Conservation (phyloP, 108 stramenopile species). For the Stephanodiscus triporus region DNA sequence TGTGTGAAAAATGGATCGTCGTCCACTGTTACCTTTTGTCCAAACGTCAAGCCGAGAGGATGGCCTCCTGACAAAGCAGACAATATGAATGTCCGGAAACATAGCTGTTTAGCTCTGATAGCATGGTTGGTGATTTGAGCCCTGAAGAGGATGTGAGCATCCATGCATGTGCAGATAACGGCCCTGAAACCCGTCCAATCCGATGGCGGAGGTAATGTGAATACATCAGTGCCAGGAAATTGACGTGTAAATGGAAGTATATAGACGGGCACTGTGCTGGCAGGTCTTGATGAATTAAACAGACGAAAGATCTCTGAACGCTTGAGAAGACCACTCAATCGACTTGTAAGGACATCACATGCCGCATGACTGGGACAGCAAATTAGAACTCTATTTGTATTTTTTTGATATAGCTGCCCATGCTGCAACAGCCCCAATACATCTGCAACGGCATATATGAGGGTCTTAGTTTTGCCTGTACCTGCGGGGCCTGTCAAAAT, state of each 20-base stretch:
- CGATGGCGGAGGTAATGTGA: constrained; percentile 51
- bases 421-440: constrained; percentile 34
- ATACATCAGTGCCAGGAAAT: constrained; percentile 31
- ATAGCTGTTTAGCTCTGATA: constrained; percentile 51
- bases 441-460: constrained; percentile 53
- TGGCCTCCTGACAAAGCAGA: constrained; percentile 16
- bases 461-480: constrained; percentile 68
- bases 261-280: constrained; percentile 54
- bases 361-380: constrained; percentile 81
- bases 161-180: constrained; percentile 70
- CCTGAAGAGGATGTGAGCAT: constrained; percentile 64
- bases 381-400: constrained; percentile 58
- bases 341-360: constrained; percentile 65
- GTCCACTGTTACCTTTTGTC: constrained; percentile 19
- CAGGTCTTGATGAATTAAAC: constrained; percentile 49
- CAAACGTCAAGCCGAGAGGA: constrained; percentile 27
- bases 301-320: constrained; percentile 58
- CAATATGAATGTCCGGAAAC: constrained; percentile 31
- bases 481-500: constrained; percentile 79
- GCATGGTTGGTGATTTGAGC: constrained; percentile 67
- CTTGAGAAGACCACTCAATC: constrained; percentile 45
- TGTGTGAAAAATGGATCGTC: constrained; percentile 67
- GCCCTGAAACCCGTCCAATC: constrained; percentile 60
- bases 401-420: constrained; percentile 5
- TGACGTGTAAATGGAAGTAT: constrained; percentile 61